phyloP scores from a whole-genome alignment of 164 flowering plant species.

The Vitis labrusca region DNA sequence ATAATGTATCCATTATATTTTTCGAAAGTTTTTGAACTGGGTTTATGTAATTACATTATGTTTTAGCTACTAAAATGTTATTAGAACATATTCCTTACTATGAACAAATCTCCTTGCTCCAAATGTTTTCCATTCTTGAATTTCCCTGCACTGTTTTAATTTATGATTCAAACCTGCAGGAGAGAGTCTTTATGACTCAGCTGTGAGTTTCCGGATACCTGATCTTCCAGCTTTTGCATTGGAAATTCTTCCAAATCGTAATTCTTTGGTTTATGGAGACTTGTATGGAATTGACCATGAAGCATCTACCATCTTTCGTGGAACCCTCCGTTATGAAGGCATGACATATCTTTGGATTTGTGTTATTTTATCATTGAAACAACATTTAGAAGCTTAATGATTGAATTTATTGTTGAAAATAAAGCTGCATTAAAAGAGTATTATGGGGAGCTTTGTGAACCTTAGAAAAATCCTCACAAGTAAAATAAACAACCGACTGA shows the following conservation, averaged over 20 bases:
- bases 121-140: too few relatives aligned
- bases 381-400: not conserved
- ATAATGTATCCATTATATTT: too few relatives aligned
- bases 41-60: too few relatives aligned
- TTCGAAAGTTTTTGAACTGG: too few relatives aligned
- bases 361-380: not conserved
- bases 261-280: slow-evolving; percentile 85
- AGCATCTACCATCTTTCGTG: slow-evolving; percentile 94
- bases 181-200: slow-evolving; percentile 77
- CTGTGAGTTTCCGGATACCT: slow-evolving; percentile 60
- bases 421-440: not conserved
- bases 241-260: slow-evolving; percentile 92
- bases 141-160: not conserved
- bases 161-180: slow-evolving; percentile 48
- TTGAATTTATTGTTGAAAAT: not conserved
- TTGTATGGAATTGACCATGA: slow-evolving; percentile 75
- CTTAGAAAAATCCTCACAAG: too few relatives aligned
- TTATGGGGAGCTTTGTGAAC: not conserved
- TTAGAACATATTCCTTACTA: too few relatives aligned
- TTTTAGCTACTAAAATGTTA: too few relatives aligned
- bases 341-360: slow-evolving; percentile 11
- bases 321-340: slow-evolving; percentile 98
- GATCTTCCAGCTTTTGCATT: slow-evolving; percentile 95
- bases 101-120: too few relatives aligned
- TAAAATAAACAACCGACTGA: too few relatives aligned